Percentiles rank a stretch among this genome's conserved stretches.
phyloP scores from a whole-genome alignment of 306 rosid genomes.

The Begonia masoniana region DNA sequence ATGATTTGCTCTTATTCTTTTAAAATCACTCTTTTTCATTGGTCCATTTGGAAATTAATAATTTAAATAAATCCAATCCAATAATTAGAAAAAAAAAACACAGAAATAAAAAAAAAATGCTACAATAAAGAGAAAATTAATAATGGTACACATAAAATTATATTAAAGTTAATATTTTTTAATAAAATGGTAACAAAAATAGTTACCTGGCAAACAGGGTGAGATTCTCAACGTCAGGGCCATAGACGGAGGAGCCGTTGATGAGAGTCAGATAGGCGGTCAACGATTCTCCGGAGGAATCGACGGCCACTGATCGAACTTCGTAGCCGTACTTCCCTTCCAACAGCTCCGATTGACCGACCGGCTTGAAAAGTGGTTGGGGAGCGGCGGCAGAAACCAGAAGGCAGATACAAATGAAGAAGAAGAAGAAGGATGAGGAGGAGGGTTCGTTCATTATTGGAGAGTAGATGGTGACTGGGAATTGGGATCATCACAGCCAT shows the following conservation, averaged over 20 bases:
- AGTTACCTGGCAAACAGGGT: conserved; percentile 42
- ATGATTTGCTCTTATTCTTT: too few relatives aligned
- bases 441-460: neutral
- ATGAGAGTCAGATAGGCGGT: conserved; percentile 50
- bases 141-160: too few relatives aligned
- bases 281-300: conserved; percentile 17
- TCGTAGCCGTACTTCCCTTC: conserved; percentile 49
- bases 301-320: conserved; percentile 14
- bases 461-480: too few relatives aligned
- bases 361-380: neutral
- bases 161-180: neutral
- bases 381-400: neutral
- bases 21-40: neutral
- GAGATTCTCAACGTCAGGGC: conserved; percentile 54
- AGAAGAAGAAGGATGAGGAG: neutral
- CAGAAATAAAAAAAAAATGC: too few relatives aligned
- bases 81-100: neutral
- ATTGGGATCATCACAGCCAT: too few relatives aligned
- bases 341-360: neutral
- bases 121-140: too few relatives aligned
- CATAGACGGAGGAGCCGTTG: conserved; percentile 36
- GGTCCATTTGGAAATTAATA: too few relatives aligned
- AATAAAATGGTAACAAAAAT: neutral
- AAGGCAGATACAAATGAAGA: neutral
- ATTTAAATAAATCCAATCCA: too few relatives aligned